A percentile compares a stretch with the other conserved stretches of the same genome.
Evolutionary conservation across 2,329 filamentous ascomycete species (phyloP).

Genomic region (Dactylellina parvicollis): DNA sequence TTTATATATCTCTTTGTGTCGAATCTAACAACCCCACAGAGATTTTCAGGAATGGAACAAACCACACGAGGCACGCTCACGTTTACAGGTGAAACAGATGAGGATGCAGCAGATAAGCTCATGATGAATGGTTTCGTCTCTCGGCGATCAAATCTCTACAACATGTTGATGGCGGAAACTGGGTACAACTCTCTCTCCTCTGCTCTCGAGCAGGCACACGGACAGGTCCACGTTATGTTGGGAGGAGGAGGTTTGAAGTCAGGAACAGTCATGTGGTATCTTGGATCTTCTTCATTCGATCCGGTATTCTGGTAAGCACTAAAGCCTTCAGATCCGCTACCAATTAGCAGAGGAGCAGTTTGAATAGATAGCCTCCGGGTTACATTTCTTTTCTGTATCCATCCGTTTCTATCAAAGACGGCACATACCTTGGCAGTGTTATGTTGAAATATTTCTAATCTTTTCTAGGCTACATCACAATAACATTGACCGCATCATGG

Average conservation of each 20-base stretch:
- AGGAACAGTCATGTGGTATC: conserved; percentile 57
- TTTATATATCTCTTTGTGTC: no score
- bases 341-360: no score
- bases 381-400: no score
- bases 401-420: no score
- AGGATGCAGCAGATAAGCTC: conserved; percentile 1
- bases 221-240: conserved; percentile 54
- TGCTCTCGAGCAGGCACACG: conserved; percentile 56
- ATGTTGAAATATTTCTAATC: background rate
- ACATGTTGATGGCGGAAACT: conserved; percentile 53
- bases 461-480: conserved; percentile 54
- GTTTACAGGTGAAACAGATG: background rate
- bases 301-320: conserved; percentile 58
- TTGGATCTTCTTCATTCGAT: conserved; percentile 57
- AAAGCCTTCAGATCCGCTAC: background rate
- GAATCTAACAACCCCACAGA: no score
- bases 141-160: conserved; percentile 55
- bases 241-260: conserved; percentile 27
- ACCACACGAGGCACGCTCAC: conserved; percentile 17
- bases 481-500: conserved; percentile 57
- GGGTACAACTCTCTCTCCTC: conserved; percentile 54
- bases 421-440: no score
- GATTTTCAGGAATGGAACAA: background rate
- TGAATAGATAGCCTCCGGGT: no score
- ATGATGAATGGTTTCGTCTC: conserved; percentile 17